Evolutionary conservation across 768 basidiomycete genomes (phyloP), one percentile per base, ranked within the genome.

Genomic region (Cyclocybe aegerita): DNA sequence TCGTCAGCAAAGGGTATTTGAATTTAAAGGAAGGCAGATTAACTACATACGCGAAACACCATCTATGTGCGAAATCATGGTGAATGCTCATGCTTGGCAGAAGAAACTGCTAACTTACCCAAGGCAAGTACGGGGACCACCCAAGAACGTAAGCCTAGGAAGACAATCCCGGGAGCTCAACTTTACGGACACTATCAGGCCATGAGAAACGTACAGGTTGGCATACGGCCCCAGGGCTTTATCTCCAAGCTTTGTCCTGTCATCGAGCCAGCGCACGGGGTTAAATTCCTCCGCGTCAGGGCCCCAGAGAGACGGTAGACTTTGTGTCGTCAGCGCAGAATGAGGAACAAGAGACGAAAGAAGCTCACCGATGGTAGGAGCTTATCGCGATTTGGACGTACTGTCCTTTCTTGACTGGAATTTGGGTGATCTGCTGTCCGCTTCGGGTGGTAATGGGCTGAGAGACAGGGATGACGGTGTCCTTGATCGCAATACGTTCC

Each of bases 61-160:
- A 52, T 9, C 50, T 52, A n/a, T n/a, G n/a, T 4, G 9, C 29
- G 7, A 11, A 23, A 15, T 17, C 32, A 32, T 4, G 16, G n/a
- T 14, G 7, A 4, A 40, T 2, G 15, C 3, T 34, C n/a, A 29
- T 11, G 23, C 10, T 16, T 3, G 8, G n/a, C 10, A 35, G 14
- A 16, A 31, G 10, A 4, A 15, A 1, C 8, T 14, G n/a, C n/a
- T n/a, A n/a, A 52, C 50, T 9, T 11, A 52, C 50, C 50, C 50
- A 9, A 52, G n/a, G 38, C 50, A 52, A 39, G 45, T 40, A 29
- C 50, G 50, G 15, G 50, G 50, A 1, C 50, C 50, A 5, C 50
- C 50, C 12, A 52, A 36, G 16, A 52, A 52, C 4, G 35, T 46
- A 11, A 43, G 14, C n/a, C 50, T 52, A 47, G 7, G 14, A 23